Evolutionary conservation across 2,329 filamentous ascomycete genomes (phyloP), one percentile per base, ranked within the genome.

Genomic region (Knoxdaviesia capensis): DNA sequence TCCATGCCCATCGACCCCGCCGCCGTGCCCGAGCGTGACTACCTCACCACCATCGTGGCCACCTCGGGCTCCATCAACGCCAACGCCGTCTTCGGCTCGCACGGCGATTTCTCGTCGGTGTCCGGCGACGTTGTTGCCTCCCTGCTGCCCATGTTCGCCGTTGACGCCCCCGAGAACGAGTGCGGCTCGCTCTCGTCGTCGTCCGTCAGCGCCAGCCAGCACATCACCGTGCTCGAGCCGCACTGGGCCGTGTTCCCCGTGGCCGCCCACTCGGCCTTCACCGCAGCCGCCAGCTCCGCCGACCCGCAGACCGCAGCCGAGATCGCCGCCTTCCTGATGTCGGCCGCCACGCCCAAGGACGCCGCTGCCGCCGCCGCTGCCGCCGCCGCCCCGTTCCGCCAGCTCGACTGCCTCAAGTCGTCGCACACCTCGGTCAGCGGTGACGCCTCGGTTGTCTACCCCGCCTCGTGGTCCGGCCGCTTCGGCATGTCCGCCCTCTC

Each of bases 371-470:
- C 20, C 20, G 20, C 20, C 20, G 20, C 20, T 3, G 20, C 20
- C 20, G 20, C 3, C 3, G 20, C 20, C 20, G 20, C 20, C 20
- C 20, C 20, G 20, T 20, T 20, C 20, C 20, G 20, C 20, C 20
- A 20, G 30, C 44, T 65, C 51, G 49, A 54, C 40, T 51, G 53
- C 32, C 53, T 73, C 5, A 48, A 53, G 34, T 59, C 61, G 3
- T 46, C 49, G 7, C 67, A 73, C 53, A 53, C 45, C 30, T 61
- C 62, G 36, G 59, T 66, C 7, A 66, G 63, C 41, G 68, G 65
- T 6, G 40, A 50, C 33, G 48, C 70, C 39, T 49, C 48, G 8
- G 53, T 72, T 20, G 46, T 40, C n/a, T 71, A 69, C 48, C 68
- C 69, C 1, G 49, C 49, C 20, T 54, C 59, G 3, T 74, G 69